These are phyloP conservation scores for Chrysoporthe deuterocubensis DNA, from an alignment of 2,329 filamentous ascomycete genomes.

Conservation along the genomic window DNA sequence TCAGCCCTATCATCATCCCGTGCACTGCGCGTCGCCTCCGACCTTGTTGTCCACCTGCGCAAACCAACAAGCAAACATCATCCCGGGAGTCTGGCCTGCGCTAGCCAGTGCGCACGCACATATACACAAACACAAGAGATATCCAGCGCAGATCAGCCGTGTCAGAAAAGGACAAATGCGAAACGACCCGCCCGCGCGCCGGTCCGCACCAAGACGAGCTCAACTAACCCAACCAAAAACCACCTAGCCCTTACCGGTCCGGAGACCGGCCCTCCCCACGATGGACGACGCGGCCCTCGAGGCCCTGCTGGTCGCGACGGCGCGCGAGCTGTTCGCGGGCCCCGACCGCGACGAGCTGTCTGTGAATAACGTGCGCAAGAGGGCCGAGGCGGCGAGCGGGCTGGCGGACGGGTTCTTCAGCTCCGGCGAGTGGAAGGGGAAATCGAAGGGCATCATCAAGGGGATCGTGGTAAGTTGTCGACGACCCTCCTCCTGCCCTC, in stretches of 20 bases:
- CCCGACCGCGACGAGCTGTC: constrained; percentile 52
- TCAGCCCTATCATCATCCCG: background rate
- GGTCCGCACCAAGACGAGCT: background rate
- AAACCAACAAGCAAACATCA: background rate
- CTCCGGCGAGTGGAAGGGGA: constrained; percentile 57
- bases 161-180: too few relatives aligned
- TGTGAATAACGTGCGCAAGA: constrained; percentile 61
- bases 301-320: constrained; percentile 50
- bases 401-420: constrained; percentile 58
- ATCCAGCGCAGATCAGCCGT: too few relatives aligned
- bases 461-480: constrained; percentile 53
- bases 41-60: background rate
- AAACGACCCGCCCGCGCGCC: too few relatives aligned
- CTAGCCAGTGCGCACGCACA: too few relatives aligned
- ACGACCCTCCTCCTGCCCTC: background rate
- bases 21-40: background rate
- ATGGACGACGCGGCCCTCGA: constrained; percentile 43
- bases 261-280: background rate
- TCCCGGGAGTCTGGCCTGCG: too few relatives aligned
- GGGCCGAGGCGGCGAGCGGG: constrained; percentile 51
- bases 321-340: constrained; percentile 49
- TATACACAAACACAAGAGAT: too few relatives aligned
- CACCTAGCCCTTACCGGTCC: background rate
- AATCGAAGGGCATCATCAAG: constrained; percentile 63
- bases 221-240: background rate